Percentiles rank a stretch among this genome's conserved stretches.
Evolutionary conservation across 352 stramenopile species (phyloP).

Genomic region (Phytopythium oedochilum): DNA sequence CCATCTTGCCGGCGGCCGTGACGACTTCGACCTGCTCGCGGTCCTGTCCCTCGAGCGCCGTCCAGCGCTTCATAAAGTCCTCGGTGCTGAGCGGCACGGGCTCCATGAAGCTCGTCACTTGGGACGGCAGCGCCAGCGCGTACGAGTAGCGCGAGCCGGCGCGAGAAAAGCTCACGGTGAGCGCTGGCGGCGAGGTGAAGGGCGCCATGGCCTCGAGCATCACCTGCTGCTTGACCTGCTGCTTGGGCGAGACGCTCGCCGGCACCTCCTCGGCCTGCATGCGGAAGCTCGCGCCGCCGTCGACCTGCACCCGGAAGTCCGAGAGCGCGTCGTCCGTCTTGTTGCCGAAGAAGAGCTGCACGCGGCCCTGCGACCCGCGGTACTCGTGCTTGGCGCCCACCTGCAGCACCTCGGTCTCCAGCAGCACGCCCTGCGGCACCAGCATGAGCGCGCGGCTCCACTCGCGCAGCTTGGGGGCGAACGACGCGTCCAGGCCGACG

Average conservation of each 20-base stretch:
- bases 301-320: slow-evolving; percentile 83
- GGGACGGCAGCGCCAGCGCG: slow-evolving; percentile 73
- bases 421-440: slow-evolving; percentile 88
- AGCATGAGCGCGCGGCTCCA: slow-evolving; percentile 87
- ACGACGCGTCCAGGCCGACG: slow-evolving; percentile 35
- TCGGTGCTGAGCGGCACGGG: slow-evolving; percentile 85
- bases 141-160: slow-evolving; percentile 68
- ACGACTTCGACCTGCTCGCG: slow-evolving; percentile 92
- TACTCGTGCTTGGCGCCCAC: slow-evolving; percentile 96
- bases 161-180: slow-evolving; percentile 86
- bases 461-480: slow-evolving; percentile 40
- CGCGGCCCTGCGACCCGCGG: slow-evolving; percentile 87
- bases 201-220: slow-evolving; percentile 91
- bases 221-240: slow-evolving; percentile 91
- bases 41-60: slow-evolving; percentile 87
- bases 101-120: slow-evolving; percentile 91
- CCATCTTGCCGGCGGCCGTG: slow-evolving; percentile 66
- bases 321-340: slow-evolving; percentile 73
- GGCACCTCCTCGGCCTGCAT: slow-evolving; percentile 70
- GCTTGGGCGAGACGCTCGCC: slow-evolving; percentile 73
- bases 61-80: slow-evolving; percentile 94
- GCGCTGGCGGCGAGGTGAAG: slow-evolving; percentile 85
- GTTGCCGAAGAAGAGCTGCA: slow-evolving; percentile 97
- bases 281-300: slow-evolving; percentile 37
- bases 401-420: slow-evolving; percentile 92